A percentile compares a stretch with the other conserved stretches of the same genome.
These are phyloP conservation scores for Annona squamosa DNA, from an alignment of 164 flowering plant species.

Conservation along the genomic window DNA sequence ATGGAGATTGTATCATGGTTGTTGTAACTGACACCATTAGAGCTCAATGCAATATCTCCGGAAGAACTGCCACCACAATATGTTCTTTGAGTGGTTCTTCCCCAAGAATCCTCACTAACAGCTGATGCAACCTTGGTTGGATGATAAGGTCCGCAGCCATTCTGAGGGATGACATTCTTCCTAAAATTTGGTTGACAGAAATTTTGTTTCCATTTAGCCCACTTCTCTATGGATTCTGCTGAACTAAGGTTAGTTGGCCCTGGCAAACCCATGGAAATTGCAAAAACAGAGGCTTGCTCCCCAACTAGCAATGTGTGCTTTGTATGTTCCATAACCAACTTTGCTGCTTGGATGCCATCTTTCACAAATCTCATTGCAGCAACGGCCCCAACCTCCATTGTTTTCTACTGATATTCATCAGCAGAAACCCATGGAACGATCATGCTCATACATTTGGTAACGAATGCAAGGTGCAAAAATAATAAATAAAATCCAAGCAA, in stretches of 20 bases:
- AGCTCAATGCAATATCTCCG: conserved; percentile 20
- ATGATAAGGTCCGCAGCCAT: conserved; percentile 82
- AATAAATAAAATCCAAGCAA: background rate
- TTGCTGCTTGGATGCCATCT: conserved; percentile 90
- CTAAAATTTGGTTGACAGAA: conserved; percentile 88
- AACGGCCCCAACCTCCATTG: conserved; percentile 99
- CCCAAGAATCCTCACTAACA: conserved; percentile 4
- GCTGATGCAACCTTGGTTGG: conserved; percentile 19
- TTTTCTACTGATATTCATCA: conserved; percentile 60
- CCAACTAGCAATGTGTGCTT: conserved; percentile 89
- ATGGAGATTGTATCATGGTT: conserved; percentile 93
- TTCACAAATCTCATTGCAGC: conserved; percentile 89
- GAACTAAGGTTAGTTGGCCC: conserved; percentile 95
- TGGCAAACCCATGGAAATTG: conserved; percentile 92
- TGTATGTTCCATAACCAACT: conserved; percentile 78
- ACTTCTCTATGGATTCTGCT: conserved; percentile 58
- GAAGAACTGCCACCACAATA: conserved; percentile 25
- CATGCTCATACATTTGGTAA: background rate
- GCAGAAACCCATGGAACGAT: conserved; percentile 15
- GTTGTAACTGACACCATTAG: conserved; percentile 36
- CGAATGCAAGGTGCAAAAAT: conserved; percentile 3
- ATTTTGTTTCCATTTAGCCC: conserved; percentile 76
- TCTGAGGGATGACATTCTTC: conserved; percentile 55
- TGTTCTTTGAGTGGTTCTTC: conserved; percentile 11
- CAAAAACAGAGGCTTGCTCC: conserved; percentile 79